A percentile compares a stretch with the other conserved stretches of the same genome.
phyloP scores from a whole-genome alignment of 495 filamentous ascomycete species.

The Lichina pygmaea region DNA sequence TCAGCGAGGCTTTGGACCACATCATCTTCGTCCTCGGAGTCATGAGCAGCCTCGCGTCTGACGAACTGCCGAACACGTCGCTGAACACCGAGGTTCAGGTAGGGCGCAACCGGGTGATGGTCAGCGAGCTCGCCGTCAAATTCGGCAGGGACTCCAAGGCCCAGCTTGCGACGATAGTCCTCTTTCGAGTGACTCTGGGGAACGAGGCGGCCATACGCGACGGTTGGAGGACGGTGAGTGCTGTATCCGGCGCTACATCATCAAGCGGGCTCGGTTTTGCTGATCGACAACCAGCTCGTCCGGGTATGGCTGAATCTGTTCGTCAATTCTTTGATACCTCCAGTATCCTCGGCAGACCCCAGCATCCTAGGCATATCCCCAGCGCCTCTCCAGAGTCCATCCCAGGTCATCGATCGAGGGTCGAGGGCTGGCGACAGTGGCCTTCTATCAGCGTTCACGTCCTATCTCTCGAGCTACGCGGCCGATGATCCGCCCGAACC shows the following conservation, averaged over 20 bases:
- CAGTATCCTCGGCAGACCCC: slow-evolving; percentile 20
- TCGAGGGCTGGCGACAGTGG: slow-evolving; percentile 51
- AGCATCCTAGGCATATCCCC: slow-evolving; percentile 47
- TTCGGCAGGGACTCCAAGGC: slow-evolving; percentile 87
- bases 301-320: slow-evolving; percentile 90
- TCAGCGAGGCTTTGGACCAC: slow-evolving; percentile 71
- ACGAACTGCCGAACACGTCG: slow-evolving; percentile 46
- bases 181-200: slow-evolving; percentile 69
- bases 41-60: slow-evolving; percentile 65
- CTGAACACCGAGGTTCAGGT: slow-evolving; percentile 93
- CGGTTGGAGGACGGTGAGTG: slow-evolving; percentile 62
- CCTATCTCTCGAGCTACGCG: slow-evolving; percentile 94
- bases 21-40: slow-evolving; percentile 71
- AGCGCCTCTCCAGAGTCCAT: slow-evolving; percentile 77
- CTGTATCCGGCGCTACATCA: not conserved
- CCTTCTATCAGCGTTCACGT: slow-evolving; percentile 77
- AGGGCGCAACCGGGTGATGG: slow-evolving; percentile 84
- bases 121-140: slow-evolving; percentile 90
- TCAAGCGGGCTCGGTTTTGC: not conserved
- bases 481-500: slow-evolving; percentile 94
- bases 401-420: slow-evolving; percentile 73
- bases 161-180: slow-evolving; percentile 73
- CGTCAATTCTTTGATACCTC: slow-evolving; percentile 71
- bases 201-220: slow-evolving; percentile 50
- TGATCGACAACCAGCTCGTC: slow-evolving; percentile 28